A percentile compares a stretch with the other conserved stretches of the same genome.
phyloP scores from a whole-genome alignment of 495 filamentous ascomycete genomes.

The Podospora bellae-mahoneyi region DNA sequence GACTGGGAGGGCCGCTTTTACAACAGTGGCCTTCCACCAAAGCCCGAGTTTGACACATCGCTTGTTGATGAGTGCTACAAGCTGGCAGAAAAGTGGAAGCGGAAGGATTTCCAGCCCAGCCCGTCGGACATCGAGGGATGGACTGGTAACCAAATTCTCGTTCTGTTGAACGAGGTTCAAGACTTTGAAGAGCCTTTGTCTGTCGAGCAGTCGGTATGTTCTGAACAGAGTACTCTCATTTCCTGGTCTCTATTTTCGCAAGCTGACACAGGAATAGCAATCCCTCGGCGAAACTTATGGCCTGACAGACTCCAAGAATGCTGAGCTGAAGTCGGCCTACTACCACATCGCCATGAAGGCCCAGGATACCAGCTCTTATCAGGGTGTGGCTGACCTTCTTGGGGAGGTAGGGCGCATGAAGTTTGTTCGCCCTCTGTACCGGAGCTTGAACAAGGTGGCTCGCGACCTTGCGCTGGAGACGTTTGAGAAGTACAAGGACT shows the following conservation, averaged over 20 bases:
- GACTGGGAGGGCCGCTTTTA: constrained; percentile 92
- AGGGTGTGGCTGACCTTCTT: constrained; percentile 68
- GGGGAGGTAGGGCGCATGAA: constrained; percentile 92
- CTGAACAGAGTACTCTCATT: background rate
- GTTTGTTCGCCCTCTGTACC: constrained; percentile 83
- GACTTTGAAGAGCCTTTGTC: constrained; percentile 59
- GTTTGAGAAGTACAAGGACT: constrained; percentile 80
- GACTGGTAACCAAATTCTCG: constrained; percentile 81
- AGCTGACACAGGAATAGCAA: constrained; percentile 32
- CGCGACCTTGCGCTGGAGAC: constrained; percentile 70
- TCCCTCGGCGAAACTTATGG: constrained; percentile 70
- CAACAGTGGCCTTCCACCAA: constrained; percentile 77
- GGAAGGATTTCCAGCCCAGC: constrained; percentile 59
- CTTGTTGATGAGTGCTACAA: constrained; percentile 81
- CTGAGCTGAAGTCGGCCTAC: constrained; percentile 78
- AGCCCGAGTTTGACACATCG: constrained; percentile 84
- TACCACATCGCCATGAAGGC: constrained; percentile 73
- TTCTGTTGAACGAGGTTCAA: constrained; percentile 79
- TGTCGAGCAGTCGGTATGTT: constrained; percentile 50
- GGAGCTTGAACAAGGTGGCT: constrained; percentile 68
- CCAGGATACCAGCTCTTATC: constrained; percentile 60
- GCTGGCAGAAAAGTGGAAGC: constrained; percentile 76
- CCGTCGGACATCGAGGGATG: constrained; percentile 65
- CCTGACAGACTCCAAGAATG: constrained; percentile 66
- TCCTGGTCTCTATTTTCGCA: constrained; percentile 10